A percentile compares a stretch with the other conserved stretches of the same genome.
Conservation (phyloP, 805 yeast genomes). For the Hermanozyma aechmeae region DNA sequence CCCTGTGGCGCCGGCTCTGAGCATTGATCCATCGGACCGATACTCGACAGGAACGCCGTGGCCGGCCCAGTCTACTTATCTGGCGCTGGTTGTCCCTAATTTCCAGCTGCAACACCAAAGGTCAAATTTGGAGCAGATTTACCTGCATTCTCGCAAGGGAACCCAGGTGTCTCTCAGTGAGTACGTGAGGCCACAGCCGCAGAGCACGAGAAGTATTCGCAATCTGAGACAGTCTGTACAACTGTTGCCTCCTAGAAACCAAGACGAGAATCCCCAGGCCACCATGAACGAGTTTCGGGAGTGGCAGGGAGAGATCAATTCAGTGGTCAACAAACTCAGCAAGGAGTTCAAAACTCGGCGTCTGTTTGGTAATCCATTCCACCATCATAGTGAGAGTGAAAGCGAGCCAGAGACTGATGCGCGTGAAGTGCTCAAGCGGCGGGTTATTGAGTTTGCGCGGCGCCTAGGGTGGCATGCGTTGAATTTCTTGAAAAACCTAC, state of each 20-base stretch:
- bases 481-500: conserved; percentile 22
- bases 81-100: conserved; percentile 16
- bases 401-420: conserved; percentile 5
- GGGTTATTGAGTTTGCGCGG: conserved; percentile 14
- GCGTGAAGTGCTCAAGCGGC: conserved; percentile 11
- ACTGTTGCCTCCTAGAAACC: conserved; percentile 1
- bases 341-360: no score
- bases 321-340: conserved; percentile 35
- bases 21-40: conserved; percentile 22
- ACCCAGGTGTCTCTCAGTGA: conserved; percentile 27
- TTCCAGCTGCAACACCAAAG: conserved; percentile 22
- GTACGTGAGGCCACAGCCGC: conserved; percentile 10
- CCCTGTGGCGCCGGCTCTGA: conserved; percentile 5
- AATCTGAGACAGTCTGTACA: conserved; percentile 1
- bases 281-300: conserved; percentile 32
- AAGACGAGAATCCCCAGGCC: conserved; percentile 1
- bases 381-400: no score
- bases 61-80: conserved; percentile 19
- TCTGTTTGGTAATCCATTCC: no score
- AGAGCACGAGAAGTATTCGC: neutral
- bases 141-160: conserved; percentile 33
- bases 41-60: conserved; percentile 28
- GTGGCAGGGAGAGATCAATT: conserved; percentile 48
- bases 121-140: conserved; percentile 31
- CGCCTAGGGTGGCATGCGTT: conserved; percentile 19